These are phyloP conservation scores for Patellifolia procumbens DNA, from an alignment of 179 eudicot genomes.

Conservation along the genomic window DNA sequence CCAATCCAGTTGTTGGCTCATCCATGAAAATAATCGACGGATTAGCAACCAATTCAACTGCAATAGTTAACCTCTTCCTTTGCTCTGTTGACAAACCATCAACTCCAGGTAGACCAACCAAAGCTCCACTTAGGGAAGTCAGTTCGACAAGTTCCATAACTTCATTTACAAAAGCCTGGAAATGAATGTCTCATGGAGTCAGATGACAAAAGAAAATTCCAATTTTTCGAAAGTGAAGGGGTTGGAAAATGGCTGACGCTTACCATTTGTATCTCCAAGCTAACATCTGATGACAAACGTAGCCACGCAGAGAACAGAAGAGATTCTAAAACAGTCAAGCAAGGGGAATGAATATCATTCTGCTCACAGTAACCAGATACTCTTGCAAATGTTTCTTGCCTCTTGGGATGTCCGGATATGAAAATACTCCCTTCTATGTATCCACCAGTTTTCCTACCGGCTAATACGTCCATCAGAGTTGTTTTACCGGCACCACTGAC, in stretches of 20 bases:
- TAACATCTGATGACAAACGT: constrained; percentile 70
- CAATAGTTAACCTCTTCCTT: constrained; percentile 87
- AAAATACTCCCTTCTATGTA: constrained; percentile 70
- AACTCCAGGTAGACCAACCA: constrained; percentile 90
- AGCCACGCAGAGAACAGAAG: constrained; percentile 92
- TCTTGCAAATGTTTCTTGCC: constrained; percentile 94
- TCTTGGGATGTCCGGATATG: constrained; percentile 89
- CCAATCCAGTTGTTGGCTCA: constrained; percentile 97
- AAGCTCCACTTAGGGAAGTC: constrained; percentile 66
- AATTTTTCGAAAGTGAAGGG: too few species aligned
- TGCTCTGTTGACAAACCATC: constrained; percentile 97
- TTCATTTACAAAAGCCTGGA: constrained; percentile 84
- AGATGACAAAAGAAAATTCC: too few species aligned
- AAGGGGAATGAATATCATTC: constrained; percentile 91
- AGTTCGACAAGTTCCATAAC: constrained; percentile 98
- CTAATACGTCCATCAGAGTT: constrained; percentile 94
- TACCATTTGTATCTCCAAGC: constrained; percentile 77
- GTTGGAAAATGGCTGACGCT: not conserved
- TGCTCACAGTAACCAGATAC: constrained; percentile 98
- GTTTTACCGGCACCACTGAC: constrained; percentile 99
- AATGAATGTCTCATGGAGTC: constrained; percentile 18
- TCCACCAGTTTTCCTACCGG: constrained; percentile 97
- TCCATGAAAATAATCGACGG: constrained; percentile 97
- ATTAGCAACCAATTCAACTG: constrained; percentile 93
- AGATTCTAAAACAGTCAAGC: constrained; percentile 88